Base-by-base conservation (phyloP, 306 rosid species). In the Lathyrus tuberosus region DNA sequence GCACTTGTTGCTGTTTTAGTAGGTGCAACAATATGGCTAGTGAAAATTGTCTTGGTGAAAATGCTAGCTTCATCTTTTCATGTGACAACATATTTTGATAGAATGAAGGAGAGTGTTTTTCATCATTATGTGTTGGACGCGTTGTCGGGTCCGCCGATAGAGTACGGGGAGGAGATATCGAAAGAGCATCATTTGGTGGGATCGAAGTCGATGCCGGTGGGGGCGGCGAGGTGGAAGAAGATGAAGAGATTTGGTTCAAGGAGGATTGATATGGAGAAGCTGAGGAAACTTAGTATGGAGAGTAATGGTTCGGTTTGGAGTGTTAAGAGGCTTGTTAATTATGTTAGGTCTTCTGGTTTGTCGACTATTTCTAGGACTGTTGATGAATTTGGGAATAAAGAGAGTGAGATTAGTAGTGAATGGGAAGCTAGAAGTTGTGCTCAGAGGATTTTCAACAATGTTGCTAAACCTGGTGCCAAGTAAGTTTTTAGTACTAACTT, bases 391-490 rank as follows among this genome's bases (percentile, higher is more conserved):
- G 75, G 81, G 1, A 75, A 57, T 11, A 67, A 79, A 0, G 81
- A 81, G 62, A 71, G 79, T 9, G 88, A 84, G 81, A 84, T 84
- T 2, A 52, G 17, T 8, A 84, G 88, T 31, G 88, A 84, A 71
- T 81, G 81, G 88, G 81, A 84, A n/a, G 88, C 88, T 26, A 68
- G 85, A 26, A 81, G 57, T 54, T 81, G 79, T 58, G 85, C 88
- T 0, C 81, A 78, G 11, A 78, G 46, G 79, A 81, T 84, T 2
- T 84, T 84, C 78, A 84, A 81, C 62, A 84, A 84, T 40, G 88
- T 84, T 44, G 85, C 88, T 18, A 84, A 84, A 75, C 83, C 88
- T 59, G 79, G 26, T 68, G 88, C 88, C 78, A 84, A 78, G 88
- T 84, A 78, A 67, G 75, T 62, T 1, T 18, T 56, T 56, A 26